A percentile compares a stretch with the other conserved stretches of the same genome.
Conservation (phyloP, 495 filamentous ascomycete species). For the Viridothelium virens region DNA sequence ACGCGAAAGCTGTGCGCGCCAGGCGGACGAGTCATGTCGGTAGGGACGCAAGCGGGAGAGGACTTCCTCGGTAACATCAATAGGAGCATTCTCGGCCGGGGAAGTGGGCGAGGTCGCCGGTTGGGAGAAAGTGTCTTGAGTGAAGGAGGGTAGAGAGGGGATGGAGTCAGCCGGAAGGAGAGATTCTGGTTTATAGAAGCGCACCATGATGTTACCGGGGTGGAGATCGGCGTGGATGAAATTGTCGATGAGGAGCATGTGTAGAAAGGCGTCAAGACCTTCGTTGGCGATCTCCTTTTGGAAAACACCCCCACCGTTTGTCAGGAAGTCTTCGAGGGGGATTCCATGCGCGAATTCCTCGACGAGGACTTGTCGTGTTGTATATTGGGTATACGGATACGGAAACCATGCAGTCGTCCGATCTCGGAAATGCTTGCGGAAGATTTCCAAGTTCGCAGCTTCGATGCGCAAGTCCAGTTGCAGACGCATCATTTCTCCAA, state of each 20-base stretch:
- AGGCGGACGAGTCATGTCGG: conserved; percentile 54
- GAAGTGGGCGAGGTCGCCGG: conserved; percentile 40
- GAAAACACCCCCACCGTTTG: conserved; percentile 85
- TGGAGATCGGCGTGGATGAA: conserved; percentile 98
- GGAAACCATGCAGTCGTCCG: conserved; percentile 93
- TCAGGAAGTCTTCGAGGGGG: conserved; percentile 79
- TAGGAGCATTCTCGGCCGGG: conserved; percentile 22
- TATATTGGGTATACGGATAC: conserved; percentile 84
- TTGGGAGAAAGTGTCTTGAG: conserved; percentile 32
- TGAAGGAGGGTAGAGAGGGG: conserved; percentile 6
- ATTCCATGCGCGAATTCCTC: conserved; percentile 96
- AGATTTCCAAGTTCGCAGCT: conserved; percentile 76
- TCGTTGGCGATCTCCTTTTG: conserved; percentile 92
- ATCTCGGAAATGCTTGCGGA: conserved; percentile 83
- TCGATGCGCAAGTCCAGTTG: conserved; percentile 96
- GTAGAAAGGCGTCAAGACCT: conserved; percentile 93
- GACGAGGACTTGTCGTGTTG: conserved; percentile 82
- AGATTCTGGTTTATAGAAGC: conserved; percentile 81
- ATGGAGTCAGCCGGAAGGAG: conserved; percentile 44
- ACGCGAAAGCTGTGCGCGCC: conserved; percentile 61
- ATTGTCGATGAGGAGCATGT: conserved; percentile 96
- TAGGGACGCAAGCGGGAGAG: conserved; percentile 69
- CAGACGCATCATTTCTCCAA: conserved; percentile 96
- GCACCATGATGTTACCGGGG: conserved; percentile 99
- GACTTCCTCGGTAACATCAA: conserved; percentile 81